Conservation (phyloP, 83 land plant species). For the Picea abies region DNA sequence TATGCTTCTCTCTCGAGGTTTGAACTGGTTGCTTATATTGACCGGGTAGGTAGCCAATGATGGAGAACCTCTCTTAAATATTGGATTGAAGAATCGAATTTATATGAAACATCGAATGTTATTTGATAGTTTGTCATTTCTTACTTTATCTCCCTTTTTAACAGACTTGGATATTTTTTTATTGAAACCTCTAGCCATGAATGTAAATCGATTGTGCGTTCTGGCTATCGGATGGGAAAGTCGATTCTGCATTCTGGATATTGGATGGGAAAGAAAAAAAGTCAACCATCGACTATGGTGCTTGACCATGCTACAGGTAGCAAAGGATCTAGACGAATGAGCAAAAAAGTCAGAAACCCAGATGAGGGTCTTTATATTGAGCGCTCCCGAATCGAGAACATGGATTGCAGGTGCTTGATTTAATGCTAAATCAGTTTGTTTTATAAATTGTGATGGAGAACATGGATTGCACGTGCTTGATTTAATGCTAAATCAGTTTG, state of each 20-base stretch:
- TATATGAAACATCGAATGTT: not conserved
- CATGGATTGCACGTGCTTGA: too few species aligned
- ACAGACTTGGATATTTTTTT: constrained; percentile 46
- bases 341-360: too few species aligned
- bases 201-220: constrained; percentile 1
- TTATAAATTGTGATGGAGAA: not conserved
- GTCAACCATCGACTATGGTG: too few species aligned
- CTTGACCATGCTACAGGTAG: too few species aligned
- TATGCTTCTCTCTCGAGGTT: constrained; percentile 54
- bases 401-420: constrained; percentile 62
- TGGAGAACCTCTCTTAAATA: not conserved
- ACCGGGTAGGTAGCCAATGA: constrained; percentile 36
- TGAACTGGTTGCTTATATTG: constrained; percentile 41
- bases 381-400: constrained; percentile 72
- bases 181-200: constrained; percentile 27
- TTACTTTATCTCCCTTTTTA: constrained; percentile 23
- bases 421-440: not conserved
- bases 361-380: constrained; percentile 43
- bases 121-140: not conserved
- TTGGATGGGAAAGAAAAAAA: too few species aligned
- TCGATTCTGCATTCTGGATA: too few species aligned
- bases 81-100: not conserved
- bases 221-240: too few species aligned
- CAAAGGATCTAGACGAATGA: too few species aligned
- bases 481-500: too few species aligned